Base-by-base conservation (phyloP, 768 basidiomycete species). In the Lentinula guzmanii region DNA sequence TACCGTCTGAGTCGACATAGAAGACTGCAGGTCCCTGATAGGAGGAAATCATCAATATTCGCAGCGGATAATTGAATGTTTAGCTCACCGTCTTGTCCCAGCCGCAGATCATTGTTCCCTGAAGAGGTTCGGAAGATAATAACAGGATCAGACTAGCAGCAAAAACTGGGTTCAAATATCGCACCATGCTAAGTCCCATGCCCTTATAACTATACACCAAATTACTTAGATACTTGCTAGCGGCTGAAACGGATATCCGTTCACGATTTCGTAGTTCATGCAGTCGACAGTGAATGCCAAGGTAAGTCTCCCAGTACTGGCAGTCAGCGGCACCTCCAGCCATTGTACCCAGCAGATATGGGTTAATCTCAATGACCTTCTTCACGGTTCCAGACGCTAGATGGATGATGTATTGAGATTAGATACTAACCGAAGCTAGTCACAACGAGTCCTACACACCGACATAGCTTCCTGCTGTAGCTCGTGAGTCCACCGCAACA, bases 291-390 rank as follows among this genome's bases (percentile, higher is more conserved):
- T 98, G 95, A 70, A 97, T 93, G 54, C 97, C 97, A 66, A 99
- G 89, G 73, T 98, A 99, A 18, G 97, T 99, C 73, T 99, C 97
- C 97, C 96, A 98, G 77, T 85, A 94, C 70, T 96, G 93, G 69
- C 94, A 95, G 72, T 95, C 93, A 60, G 94, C 93, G 92, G 97
- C 97, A 74, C 96, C 96, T 75, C 97, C 97, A 64, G 97, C 97
- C 96, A 99, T 98, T 1, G 97, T 99, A 63, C 97, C 97, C n/a
- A 99, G 83, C 54, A 99, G 77, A 78, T 95, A 98, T 45, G 93
- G 93, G 77, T 98, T 98, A 76, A 99, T 99, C 78, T 99, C 97
- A 68, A 99, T 98, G 65, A 99, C 95, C 80, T 98, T 99, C 82
- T 96, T 98, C 64, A 99, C 93, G 15, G 96, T 98, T 58, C 96